Evolutionary conservation across 1,284 basidiomycete genomes (phyloP), one percentile per base, ranked within the genome.

Genomic region (Sutorius eximius): DNA sequence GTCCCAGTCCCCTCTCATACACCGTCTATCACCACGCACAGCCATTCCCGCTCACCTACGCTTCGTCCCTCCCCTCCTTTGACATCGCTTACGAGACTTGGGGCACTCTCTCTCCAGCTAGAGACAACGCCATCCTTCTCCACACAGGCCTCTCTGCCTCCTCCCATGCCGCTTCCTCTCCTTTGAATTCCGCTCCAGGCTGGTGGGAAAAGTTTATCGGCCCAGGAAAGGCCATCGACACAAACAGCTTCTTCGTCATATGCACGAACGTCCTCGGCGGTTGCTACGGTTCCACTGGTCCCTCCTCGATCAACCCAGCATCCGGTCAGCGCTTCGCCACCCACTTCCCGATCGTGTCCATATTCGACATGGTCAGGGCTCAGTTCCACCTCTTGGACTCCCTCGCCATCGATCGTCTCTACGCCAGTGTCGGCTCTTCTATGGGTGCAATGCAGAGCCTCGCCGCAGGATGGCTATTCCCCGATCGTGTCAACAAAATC

Each of bases 141-240:
- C 96, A 98, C 68, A 99, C 96, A 0, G 96, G 96, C 24, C 81
- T 99, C 3, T 95, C 91, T 2, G 96, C 96, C 0, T 95, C 92
- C 2, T 97, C 94, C 0, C 96, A 99, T 74, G 96, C 97, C 1
- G 95, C 95, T 0, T 90, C 90, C 12, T 91, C 91, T 0, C 70
- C 80, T 2, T 73, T 80, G 12, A 98, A 97, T 61, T 85, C 92
- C 0, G 76, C 91, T 0, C 82, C 87, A 22, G 96, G 97, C 6
- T 99, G 96, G 97, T 99, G 96, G 96, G 91, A 99, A 73, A 90
- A 91, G 64, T 99, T 98, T 74, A 94, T 99, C 58, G 96, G 97
- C 0, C 95, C 95, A 2, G 93, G 93, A 55, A 92, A 89, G 67
- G 86, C 95, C 3, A 80, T 99, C 34, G 97, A 99, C 76, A 98